phyloP scores from a whole-genome alignment of 139 green algal genomes.

The Astrephomene gubernaculifera region DNA sequence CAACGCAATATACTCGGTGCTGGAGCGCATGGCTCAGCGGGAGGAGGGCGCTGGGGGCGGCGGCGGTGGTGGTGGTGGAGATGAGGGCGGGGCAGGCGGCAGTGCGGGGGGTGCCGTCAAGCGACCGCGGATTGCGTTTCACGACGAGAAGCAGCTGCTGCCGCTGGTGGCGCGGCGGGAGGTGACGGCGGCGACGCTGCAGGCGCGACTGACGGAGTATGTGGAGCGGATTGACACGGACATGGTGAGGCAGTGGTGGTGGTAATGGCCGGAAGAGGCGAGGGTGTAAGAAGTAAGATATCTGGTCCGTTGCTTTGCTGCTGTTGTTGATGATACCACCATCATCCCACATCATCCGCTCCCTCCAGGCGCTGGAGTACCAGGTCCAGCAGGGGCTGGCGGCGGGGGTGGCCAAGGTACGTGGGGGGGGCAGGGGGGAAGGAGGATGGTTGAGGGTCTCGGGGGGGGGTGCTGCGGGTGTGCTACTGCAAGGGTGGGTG shows the following conservation, averaged over 20 bases:
- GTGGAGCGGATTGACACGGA: constrained; percentile 94
- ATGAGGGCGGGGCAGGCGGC: not conserved
- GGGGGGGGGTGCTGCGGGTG: no score
- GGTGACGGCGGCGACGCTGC: constrained; percentile 62
- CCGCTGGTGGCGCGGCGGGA: constrained; percentile 61
- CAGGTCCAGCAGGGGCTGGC: constrained; percentile 86
- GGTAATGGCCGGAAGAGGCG: no score
- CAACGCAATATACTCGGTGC: constrained; percentile 53
- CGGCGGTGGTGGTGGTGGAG: not conserved
- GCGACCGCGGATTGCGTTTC: constrained; percentile 61
- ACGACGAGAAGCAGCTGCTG: constrained; percentile 57
- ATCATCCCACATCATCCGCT: no score
- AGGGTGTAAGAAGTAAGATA: no score
- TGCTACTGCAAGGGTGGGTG: no score
- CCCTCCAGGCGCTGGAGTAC: constrained; percentile 86
- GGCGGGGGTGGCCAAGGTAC: constrained; percentile 63
- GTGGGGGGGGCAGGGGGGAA: not conserved
- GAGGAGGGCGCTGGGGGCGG: constrained; percentile 8
- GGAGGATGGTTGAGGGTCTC: no score
- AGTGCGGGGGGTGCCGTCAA: constrained; percentile 47
- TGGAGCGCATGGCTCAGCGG: constrained; percentile 58
- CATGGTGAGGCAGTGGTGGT: constrained; percentile 85
- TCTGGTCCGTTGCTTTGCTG: no score
- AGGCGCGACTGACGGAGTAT: constrained; percentile 80
- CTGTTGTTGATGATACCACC: no score